A percentile compares a stretch with the other conserved stretches of the same genome.
phyloP scores from a whole-genome alignment of 768 basidiomycete species.

The Mycena chlorophos region DNA sequence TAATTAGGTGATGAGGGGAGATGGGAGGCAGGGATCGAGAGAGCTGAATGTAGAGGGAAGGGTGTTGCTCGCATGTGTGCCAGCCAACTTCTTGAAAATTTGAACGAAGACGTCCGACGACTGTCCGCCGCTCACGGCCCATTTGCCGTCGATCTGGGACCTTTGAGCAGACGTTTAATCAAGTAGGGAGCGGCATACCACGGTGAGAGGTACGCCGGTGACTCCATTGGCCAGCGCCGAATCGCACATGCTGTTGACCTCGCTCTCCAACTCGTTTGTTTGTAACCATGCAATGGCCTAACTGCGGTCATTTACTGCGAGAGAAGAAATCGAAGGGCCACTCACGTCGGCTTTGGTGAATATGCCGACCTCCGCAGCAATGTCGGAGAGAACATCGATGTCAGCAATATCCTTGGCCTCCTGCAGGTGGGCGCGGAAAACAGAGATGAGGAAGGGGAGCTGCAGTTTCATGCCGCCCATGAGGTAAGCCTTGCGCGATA shows the following conservation, averaged over 20 bases:
- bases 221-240: constrained; percentile 67
- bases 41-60: constrained; percentile 18
- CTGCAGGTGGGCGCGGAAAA: constrained; percentile 71
- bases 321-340: constrained; percentile 4
- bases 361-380: constrained; percentile 55
- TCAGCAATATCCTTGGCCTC: constrained; percentile 65
- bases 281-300: constrained; percentile 67
- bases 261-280: constrained; percentile 63
- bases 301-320: constrained; percentile 14
- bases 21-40: constrained; percentile 36
- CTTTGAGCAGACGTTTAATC: neutral
- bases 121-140: constrained; percentile 76
- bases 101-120: constrained; percentile 68
- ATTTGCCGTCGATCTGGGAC: constrained; percentile 61
- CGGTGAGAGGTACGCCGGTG: constrained; percentile 76
- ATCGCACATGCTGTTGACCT: constrained; percentile 62
- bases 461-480: constrained; percentile 64
- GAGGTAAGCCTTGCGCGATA: constrained; percentile 67
- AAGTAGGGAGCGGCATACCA: constrained; percentile 27
- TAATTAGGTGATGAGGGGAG: constrained; percentile 20
- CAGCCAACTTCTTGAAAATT: constrained; percentile 38
- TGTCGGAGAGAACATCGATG: constrained; percentile 53
- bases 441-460: constrained; percentile 50
- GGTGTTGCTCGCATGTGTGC: constrained; percentile 7
- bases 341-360: constrained; percentile 61